These are phyloP conservation scores for Phytophthora tubulina DNA, from an alignment of 352 stramenopile species.

Conservation along the genomic window DNA sequence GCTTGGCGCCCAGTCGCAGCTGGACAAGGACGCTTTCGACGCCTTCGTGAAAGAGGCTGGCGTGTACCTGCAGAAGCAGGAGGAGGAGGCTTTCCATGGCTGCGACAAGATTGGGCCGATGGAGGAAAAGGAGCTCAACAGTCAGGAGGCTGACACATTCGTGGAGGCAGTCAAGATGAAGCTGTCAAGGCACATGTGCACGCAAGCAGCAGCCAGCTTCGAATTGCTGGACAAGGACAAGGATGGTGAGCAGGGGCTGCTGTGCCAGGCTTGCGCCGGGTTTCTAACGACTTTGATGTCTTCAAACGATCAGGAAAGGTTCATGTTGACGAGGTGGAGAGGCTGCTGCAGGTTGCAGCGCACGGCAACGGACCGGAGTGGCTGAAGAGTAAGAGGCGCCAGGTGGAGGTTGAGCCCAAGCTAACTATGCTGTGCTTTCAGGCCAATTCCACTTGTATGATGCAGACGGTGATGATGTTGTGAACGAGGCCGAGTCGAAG, in stretches of 20 bases:
- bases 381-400: slow-evolving; percentile 48
- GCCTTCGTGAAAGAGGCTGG: slow-evolving; percentile 58
- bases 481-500: slow-evolving; percentile 68
- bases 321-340: slow-evolving; percentile 48
- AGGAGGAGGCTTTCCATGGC: slow-evolving; percentile 51
- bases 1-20: slow-evolving; percentile 22
- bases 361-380: slow-evolving; percentile 53
- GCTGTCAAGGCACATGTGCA: slow-evolving; percentile 69
- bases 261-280: too few relatives aligned
- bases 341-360: slow-evolving; percentile 49
- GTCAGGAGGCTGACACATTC: slow-evolving; percentile 42
- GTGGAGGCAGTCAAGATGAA: slow-evolving; percentile 71
- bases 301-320: slow-evolving; percentile 47
- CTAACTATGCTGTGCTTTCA: slow-evolving; percentile 28
- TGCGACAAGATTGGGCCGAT: slow-evolving; percentile 51
- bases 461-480: slow-evolving; percentile 56
- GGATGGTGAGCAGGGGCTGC: slow-evolving; percentile 47
- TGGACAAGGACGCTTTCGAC: slow-evolving; percentile 60
- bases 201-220: slow-evolving; percentile 49
- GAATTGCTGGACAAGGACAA: slow-evolving; percentile 73
- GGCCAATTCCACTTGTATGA: slow-evolving; percentile 74
- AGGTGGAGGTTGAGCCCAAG: slow-evolving; percentile 13
- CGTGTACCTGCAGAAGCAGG: slow-evolving; percentile 52
- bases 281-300: background rate
- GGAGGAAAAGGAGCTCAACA: slow-evolving; percentile 41